Evolutionary conservation across 2,329 filamentous ascomycete genomes (phyloP), one percentile per base, ranked within the genome.

Genomic region (Penicillium sp.): DNA sequence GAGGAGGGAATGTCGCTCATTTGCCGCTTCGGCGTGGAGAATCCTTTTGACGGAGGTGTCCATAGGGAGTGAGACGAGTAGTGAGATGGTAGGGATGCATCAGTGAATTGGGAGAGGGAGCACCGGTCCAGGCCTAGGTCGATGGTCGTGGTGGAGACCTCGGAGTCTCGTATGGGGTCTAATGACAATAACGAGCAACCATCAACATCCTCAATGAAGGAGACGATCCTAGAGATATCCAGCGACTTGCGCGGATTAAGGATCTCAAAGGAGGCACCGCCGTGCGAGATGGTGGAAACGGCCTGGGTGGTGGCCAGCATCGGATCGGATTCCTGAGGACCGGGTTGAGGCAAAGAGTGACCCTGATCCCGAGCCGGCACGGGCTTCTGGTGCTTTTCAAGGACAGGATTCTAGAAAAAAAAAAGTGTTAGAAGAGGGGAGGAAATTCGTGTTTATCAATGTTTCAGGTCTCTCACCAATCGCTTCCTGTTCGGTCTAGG

Each of bases 191-290:
- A 23, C 4, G 61, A 64, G 45, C 60, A 65, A 33, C 41, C 52
- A 50, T 70, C 65, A n/a, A 66, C 63, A 39, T 70, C 68, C 44
- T 72, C 69, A 29, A 70, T 69, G 42, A 64, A 69, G 8, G 70
- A 72, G 28, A 71, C 66, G 18, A 72, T 71, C 16, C 67, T 63
- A 12, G 67, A 61, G n/a, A 70, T 57, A 45, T 68, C 64, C 16
- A 72, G 54, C 9, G 70, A 72, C 46, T 69, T 66, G 45, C 68
- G 67, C 26, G 69, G 70, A 34, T 73, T 73, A 16, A 73, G 49
- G 16, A 73, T 73, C 31, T 73, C 70, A 43, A 73, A 73, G 8
- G 63, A 65, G 9, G 69, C 59, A 12, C 70, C 70, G 43, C 70
- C 64, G 50, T 71, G 65, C 28, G 64, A 61, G 38, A 73, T 56